Evolutionary conservation across 2,329 filamentous ascomycete species (phyloP).

Genomic region (Talaromyces sp.): DNA sequence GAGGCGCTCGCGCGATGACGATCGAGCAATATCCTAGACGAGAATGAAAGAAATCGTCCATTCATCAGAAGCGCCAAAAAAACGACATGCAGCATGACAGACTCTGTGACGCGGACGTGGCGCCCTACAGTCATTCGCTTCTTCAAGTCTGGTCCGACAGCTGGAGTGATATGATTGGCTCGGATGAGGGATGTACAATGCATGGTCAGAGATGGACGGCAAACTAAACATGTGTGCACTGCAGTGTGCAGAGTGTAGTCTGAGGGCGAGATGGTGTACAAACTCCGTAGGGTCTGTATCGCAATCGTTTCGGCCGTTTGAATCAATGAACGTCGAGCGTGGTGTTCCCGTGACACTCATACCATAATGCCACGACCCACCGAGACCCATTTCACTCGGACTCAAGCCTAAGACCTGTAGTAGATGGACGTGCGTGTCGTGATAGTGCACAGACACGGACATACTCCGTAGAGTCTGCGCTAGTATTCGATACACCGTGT

Average conservation of each 20-base stretch:
- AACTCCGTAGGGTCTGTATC: background rate
- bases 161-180: background rate
- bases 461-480: background rate
- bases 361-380: conserved; percentile 6
- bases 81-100: background rate
- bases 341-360: conserved; percentile 13
- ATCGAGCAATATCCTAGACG: background rate
- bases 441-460: background rate
- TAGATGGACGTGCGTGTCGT: background rate
- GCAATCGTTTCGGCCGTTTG: background rate
- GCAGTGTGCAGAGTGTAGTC: background rate
- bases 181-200: conserved; percentile 2
- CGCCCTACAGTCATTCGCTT: conserved; percentile 5
- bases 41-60: background rate
- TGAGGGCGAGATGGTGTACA: background rate
- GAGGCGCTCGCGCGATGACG: background rate
- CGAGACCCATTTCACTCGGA: background rate
- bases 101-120: conserved; percentile 6
- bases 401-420: background rate
- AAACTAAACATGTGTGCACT: conserved; percentile 6
- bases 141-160: conserved; percentile 1
- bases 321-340: conserved; percentile 7
- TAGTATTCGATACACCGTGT: conserved; percentile 5
- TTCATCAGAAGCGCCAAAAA: background rate
- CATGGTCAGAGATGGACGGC: conserved; percentile 9